Evolutionary conservation across 805 yeast species (phyloP).

Genomic region (Wickerhamiella occidentalis): DNA sequence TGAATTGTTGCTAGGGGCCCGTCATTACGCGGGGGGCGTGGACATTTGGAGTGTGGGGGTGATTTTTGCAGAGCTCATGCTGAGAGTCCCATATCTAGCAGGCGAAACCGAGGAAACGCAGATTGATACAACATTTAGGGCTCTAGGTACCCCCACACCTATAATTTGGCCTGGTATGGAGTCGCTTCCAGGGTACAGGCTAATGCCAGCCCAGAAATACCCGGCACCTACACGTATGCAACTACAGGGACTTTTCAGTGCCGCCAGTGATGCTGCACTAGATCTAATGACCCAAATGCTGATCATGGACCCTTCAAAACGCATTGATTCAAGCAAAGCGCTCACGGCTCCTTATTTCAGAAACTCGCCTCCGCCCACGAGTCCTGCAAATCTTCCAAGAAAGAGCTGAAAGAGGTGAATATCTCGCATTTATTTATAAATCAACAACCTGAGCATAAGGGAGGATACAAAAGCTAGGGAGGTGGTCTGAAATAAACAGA

Average conservation of each 20-base stretch:
- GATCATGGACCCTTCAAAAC: constrained; percentile 60
- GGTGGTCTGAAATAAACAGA: too few relatives aligned
- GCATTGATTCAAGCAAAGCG: constrained; percentile 56
- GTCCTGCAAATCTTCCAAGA: constrained; percentile 49
- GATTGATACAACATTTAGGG: constrained; percentile 83
- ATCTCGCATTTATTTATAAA: neutral
- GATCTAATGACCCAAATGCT: constrained; percentile 64
- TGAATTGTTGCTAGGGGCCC: constrained; percentile 76
- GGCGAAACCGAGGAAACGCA: constrained; percentile 88
- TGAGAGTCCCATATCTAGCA: constrained; percentile 88
- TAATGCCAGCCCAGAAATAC: constrained; percentile 35
- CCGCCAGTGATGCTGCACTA: constrained; percentile 78
- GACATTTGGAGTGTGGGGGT: constrained; percentile 97
- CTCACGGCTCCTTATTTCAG: constrained; percentile 54
- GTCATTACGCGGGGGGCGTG: constrained; percentile 77
- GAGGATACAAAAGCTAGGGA: too few relatives aligned
- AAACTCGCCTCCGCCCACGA: constrained; percentile 66
- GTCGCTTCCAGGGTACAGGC: constrained; percentile 54
- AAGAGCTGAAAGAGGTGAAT: constrained; percentile 7
- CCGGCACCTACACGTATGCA: constrained; percentile 78
- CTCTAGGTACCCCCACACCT: constrained; percentile 93
- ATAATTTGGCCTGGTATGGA: constrained; percentile 84
- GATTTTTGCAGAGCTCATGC: constrained; percentile 91
- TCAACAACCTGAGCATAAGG: too few relatives aligned
- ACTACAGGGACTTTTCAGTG: constrained; percentile 69